Base-by-base conservation (phyloP, 2,329 filamentous ascomycete species). In the Exophiala calicioides region DNA sequence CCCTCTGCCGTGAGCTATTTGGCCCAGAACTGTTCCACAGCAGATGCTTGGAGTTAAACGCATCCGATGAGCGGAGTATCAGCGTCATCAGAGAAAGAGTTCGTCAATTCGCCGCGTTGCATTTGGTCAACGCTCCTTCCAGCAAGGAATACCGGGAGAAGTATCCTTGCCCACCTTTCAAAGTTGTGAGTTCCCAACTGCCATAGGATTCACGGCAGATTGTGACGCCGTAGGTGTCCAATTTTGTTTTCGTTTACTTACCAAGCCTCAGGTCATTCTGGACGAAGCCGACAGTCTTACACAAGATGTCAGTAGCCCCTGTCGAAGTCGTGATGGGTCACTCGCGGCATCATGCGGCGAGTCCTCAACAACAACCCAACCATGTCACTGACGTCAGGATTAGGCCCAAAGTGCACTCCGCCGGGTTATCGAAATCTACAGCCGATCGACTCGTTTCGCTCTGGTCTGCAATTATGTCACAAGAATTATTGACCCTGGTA, bases 401-500 rank as follows among this genome's bases (percentile, higher is more conserved):
- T n/a, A n/a, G n/a, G 48, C 93, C 9, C 93, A 98, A 73, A 88
- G 84, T 50, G 93, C 94, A 4, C 76, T 98, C 47, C 80, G 93
- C 56, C 80, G 94, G 44, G 98, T 93, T 1, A 99, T 99, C 93
- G 93, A 99, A 72, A 95, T 90, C 34, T 97, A 97, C 69, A 88
- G 82, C 67, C 90, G 90, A 62, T 96, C 97, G 69, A 99, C 93
- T 2, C 80, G 93, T 10, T 98, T 99, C 69, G 97, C 93, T 65
- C 76, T 99, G 31, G 91, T 97, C 48, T 98, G 94, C 72, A 99
- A 99, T 71, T 98, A 98, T 62, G 93, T 98, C 10, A 97, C 93
- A 3, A 79, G 93, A 49, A 98, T 99, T 65, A 98, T 98, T 62
- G 93, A 98, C 65, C 94, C 93, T n/a, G n/a, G n/a, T n/a, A n/a